Percentiles rank a stretch among this genome's conserved stretches.
Conservation (phyloP, 2,329 filamentous ascomycete genomes). For the Venturia carpophila region DNA sequence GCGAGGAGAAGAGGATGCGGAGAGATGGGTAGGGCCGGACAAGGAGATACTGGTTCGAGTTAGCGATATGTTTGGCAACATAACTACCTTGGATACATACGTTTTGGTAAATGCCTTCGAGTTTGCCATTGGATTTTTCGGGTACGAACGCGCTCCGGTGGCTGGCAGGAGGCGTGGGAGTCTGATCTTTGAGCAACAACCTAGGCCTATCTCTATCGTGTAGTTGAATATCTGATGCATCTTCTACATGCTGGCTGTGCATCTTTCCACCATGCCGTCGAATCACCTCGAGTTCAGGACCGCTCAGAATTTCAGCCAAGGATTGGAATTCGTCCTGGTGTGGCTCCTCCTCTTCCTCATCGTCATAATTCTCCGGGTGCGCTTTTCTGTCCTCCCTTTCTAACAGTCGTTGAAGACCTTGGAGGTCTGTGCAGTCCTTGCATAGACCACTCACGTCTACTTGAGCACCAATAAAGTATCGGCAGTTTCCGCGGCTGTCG, state of each 20-base stretch:
- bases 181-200: constrained; percentile 43
- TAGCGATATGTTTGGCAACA: background rate
- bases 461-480: constrained; percentile 66
- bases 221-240: constrained; percentile 24
- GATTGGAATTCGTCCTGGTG: constrained; percentile 55
- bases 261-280: constrained; percentile 56
- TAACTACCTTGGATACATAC: constrained; percentile 33
- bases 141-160: constrained; percentile 24
- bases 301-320: constrained; percentile 62
- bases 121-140: constrained; percentile 32
- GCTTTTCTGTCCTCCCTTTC: constrained; percentile 25
- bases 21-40: constrained; percentile 41
- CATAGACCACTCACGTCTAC: constrained; percentile 63
- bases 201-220: constrained; percentile 34
- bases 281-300: constrained; percentile 57
- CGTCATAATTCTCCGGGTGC: background rate
- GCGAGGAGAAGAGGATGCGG: constrained; percentile 44
- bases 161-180: constrained; percentile 30
- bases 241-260: constrained; percentile 46
- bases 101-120: constrained; percentile 50
- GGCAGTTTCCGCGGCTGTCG: constrained; percentile 57
- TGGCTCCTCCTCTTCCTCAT: constrained; percentile 26
- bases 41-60: constrained; percentile 36
- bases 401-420: constrained; percentile 49
- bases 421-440: constrained; percentile 58